A percentile compares a stretch with the other conserved stretches of the same genome.
These are phyloP conservation scores for Macrolepiota dolichaula DNA, from an alignment of 768 basidiomycete species.

Conservation along the genomic window DNA sequence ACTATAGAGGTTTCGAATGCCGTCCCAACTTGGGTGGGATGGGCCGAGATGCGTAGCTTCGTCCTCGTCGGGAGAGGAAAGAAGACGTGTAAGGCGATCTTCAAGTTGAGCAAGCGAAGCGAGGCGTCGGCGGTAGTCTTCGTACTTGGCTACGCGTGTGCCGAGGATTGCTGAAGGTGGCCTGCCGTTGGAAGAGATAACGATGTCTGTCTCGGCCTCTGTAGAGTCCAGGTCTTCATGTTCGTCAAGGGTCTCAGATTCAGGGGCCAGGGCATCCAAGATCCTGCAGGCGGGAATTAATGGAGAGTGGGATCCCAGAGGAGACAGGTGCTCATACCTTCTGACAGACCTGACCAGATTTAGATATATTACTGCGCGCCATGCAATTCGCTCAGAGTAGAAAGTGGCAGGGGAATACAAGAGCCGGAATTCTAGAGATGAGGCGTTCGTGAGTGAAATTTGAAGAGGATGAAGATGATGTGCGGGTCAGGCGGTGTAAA, in stretches of 20 bases:
- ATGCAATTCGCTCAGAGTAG: constrained; percentile 76
- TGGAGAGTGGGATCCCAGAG: constrained; percentile 13
- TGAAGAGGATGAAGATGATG: neutral
- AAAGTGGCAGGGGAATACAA: constrained; percentile 76
- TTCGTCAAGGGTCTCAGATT: constrained; percentile 56
- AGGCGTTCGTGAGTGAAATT: neutral
- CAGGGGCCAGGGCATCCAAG: constrained; percentile 68
- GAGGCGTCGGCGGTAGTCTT: constrained; percentile 56
- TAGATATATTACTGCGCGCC: constrained; percentile 86
- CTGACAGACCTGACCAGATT: constrained; percentile 83
- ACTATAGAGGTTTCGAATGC: constrained; percentile 22
- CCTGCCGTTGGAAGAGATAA: constrained; percentile 48
- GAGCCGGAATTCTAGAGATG: constrained; percentile 71
- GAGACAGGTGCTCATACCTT: constrained; percentile 37
- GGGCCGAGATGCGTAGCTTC: constrained; percentile 58
- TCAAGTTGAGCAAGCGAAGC: constrained; percentile 72
- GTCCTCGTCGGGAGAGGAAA: constrained; percentile 71
- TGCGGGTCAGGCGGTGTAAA: neutral
- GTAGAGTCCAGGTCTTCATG: constrained; percentile 49
- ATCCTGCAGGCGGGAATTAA: constrained; percentile 42
- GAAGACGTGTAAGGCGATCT: constrained; percentile 60
- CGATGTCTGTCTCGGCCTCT: constrained; percentile 45
- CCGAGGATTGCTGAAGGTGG: constrained; percentile 49
- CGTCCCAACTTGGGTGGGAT: constrained; percentile 34
- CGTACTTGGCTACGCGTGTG: constrained; percentile 54